Base-by-base conservation (phyloP, 1,284 basidiomycete genomes). In the Fomitopsis betulina region DNA sequence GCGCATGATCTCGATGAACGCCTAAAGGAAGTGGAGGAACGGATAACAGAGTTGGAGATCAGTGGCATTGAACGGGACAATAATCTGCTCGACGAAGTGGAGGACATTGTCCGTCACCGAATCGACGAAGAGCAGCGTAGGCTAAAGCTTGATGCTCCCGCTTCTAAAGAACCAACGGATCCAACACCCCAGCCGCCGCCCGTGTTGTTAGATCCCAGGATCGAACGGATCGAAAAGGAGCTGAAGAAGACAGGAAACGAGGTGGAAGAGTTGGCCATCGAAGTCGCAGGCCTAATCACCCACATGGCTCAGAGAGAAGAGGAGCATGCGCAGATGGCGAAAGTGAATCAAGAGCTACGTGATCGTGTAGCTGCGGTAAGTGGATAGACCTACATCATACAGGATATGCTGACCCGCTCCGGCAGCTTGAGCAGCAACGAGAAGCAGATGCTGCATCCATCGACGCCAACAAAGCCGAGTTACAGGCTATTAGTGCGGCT, bases 1-100 rank as follows among this genome's bases (percentile, higher is more conserved):
- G 43, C 78, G 23, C 75, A 75, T 38, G 60, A 61, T 4, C 63
- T 85, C 13, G 67, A 63, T n/a, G 75, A 78, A 13, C 70, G 70
- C n/a, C 60, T 84, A 33, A 43, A 58, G 13, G 61, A 62, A 2
- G 67, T 86, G 10, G 76, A 79, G 21, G 65, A 62, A n/a, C 70
- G 68, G 2, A 62, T 81, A 23, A 30, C 58, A 12, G 72, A 75
- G 3, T 63, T 85, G 33, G 69, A 79, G 60, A 81, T 83, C 60
- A 74, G 79, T 54, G 62, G 82, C 42, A 62, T 62, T 2, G 74
- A 75, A 51, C 75, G 75, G 51, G 73, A 78, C 45, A 58, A 59
- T 13, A 67, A 76, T 13, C 32, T 77, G 3, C 57, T 67, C 3
- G 71, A 74, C 10, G 73, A 78, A 56, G 66, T 83, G 19, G 74